Evolutionary conservation across 169 alveolate genomes (phyloP), one percentile per base, ranked within the genome.

Genomic region (Theileria luwenshuni): DNA sequence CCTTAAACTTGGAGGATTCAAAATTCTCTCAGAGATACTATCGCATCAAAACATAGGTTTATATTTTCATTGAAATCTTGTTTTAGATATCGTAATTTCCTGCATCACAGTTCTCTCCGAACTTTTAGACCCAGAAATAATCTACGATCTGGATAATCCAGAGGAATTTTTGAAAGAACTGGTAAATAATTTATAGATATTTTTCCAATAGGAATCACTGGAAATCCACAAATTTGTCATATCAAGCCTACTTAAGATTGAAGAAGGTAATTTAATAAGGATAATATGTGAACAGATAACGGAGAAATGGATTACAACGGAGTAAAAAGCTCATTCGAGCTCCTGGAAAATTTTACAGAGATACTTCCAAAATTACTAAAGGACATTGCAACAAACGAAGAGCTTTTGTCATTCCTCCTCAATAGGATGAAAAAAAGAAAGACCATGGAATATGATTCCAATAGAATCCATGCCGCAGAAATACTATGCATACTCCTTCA

Each of bases 401-500:
- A 69, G 5, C 35, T 72, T 42, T n/a, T 81, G 60, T 10, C 13
- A 12, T 73, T 73, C 47, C 32, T 74, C 30, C 23, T 81, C 17
- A 60, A 60, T 12, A 59, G 84, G 17, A 74, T 81, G 83, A 74
- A 81, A 61, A 60, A 23, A 43, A 73, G 84, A 33, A 81, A 74
- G 32, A 72, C 84, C 30, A 52, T 81, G 43, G 89, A 68, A 48
- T 81, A 74, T 54, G 89, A 81, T 62, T 45, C 84, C n/a, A 81
- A 81, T 28, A 17, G 90, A n/a, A 73, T 77, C 2, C 84, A 88
- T 54, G 85, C 94, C 19, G 62, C 84, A 12, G 95, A 91, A 65
- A 69, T 91, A 30, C 75, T 91, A 38, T 80, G 86, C 35, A 69
- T 85, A 32, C 33, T 87, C 13, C 76, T 91, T 63, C 95, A 91